phyloP scores from a whole-genome alignment of 257 asterid genomes.

The Solanum clarkiae region DNA sequence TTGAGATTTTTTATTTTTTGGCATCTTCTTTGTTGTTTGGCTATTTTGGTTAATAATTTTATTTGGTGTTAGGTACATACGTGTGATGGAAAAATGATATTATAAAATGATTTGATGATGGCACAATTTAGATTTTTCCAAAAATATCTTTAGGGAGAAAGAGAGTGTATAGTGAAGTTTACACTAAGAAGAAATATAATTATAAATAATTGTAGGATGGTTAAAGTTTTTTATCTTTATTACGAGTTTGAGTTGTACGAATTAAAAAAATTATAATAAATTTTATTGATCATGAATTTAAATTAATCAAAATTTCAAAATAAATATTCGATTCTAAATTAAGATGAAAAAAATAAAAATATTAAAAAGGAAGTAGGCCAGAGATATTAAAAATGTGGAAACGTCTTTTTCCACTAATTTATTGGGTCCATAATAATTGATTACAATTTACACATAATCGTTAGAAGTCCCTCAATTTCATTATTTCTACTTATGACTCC shows the following conservation, averaged over 20 bases:
- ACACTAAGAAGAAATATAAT: not conserved
- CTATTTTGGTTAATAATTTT: not conserved
- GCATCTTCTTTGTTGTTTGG: not conserved
- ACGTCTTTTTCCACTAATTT: not conserved
- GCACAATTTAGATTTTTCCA: not conserved
- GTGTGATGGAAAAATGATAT: conserved; percentile 9
- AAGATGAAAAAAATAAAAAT: not conserved
- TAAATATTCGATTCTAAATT: not conserved
- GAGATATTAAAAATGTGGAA: not conserved
- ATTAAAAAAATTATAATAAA: not conserved
- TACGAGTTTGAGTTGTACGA: not conserved
- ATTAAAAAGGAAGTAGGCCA: not conserved
- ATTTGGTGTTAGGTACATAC: conserved; percentile 12
- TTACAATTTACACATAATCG: not conserved
- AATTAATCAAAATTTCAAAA: not conserved
- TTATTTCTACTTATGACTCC: not conserved
- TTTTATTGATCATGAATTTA: not conserved
- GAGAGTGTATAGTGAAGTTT: not conserved
- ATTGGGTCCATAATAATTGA: not conserved
- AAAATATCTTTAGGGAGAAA: not conserved
- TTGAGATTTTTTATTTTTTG: not conserved
- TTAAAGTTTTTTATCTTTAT: not conserved
- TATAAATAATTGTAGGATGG: not conserved
- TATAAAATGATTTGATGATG: conserved; percentile 11
- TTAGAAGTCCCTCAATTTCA: not conserved